Conservation (phyloP, 345 rosid species). For the Acer campestre region DNA sequence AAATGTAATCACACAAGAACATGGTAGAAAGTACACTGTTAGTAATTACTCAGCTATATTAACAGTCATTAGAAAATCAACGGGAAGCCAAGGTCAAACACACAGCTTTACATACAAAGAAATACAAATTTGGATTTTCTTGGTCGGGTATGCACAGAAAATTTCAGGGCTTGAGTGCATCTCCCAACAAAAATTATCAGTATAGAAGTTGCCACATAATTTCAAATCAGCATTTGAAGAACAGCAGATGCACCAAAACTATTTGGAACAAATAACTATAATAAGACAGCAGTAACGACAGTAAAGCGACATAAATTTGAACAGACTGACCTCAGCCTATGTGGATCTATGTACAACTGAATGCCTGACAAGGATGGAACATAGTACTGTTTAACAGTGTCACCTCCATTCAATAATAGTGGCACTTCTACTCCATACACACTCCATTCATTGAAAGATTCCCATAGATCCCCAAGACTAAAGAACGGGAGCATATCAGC, state of each 20-base stretch:
- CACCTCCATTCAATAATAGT: constrained; percentile 41
- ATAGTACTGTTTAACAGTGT: constrained; percentile 58
- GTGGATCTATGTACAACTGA: constrained; percentile 52
- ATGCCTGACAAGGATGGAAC: constrained; percentile 73
- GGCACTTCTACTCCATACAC: constrained; percentile 69
- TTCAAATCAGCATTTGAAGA: not conserved
- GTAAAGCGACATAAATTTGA: not conserved
- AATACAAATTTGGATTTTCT: not conserved
- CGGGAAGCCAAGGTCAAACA: not conserved
- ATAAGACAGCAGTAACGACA: constrained; percentile 8
- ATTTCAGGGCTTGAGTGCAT: not conserved
- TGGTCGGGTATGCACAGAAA: not conserved
- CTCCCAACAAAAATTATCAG: constrained; percentile 12
- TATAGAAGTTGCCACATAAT: not conserved
- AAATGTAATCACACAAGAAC: not conserved
- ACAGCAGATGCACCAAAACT: not conserved
- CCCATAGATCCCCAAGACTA: constrained; percentile 59
- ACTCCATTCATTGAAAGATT: constrained; percentile 64
- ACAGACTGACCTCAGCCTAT: constrained; percentile 42
- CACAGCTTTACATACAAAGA: not conserved
- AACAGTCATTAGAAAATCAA: not conserved
- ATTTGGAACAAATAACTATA: constrained; percentile 3
- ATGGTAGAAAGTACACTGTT: not conserved
- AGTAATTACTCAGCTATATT: not conserved
- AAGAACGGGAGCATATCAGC: constrained; percentile 34